These are phyloP conservation scores for Candida sakaeoensis DNA, from an alignment of 805 yeast genomes.

Conservation along the genomic window DNA sequence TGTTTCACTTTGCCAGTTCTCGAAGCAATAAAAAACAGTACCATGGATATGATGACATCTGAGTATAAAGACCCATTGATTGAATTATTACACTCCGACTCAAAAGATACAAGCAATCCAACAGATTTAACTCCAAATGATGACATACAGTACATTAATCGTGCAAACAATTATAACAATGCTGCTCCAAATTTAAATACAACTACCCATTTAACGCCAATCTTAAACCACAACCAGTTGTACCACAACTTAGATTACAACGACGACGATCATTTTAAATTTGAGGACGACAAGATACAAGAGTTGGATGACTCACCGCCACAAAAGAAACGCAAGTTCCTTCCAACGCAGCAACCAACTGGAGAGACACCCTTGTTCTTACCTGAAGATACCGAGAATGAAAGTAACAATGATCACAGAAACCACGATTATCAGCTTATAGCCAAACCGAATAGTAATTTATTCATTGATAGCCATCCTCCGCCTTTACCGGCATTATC, in stretches of 20 bases:
- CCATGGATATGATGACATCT: slow-evolving; percentile 3
- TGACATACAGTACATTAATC: slow-evolving; percentile 9
- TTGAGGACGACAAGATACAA: slow-evolving; percentile 3
- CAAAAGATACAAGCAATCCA: not conserved
- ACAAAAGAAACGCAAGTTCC: slow-evolving; percentile 1
- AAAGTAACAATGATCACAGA: slow-evolving; percentile 1
- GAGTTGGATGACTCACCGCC: slow-evolving; percentile 3
- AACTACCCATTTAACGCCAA: slow-evolving; percentile 7
- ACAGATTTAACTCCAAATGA: not conserved
- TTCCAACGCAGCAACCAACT: slow-evolving; percentile 6
- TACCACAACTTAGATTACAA: slow-evolving; percentile 1
- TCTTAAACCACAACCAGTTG: slow-evolving; percentile 5
- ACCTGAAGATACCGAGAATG: slow-evolving; percentile 3
- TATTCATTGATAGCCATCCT: not conserved
- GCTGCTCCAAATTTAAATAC: slow-evolving; percentile 1
- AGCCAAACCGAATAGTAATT: not conserved
- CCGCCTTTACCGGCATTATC: slow-evolving; percentile 30
- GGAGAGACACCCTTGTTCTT: slow-evolving; percentile 12
- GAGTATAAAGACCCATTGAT: slow-evolving; percentile 7
- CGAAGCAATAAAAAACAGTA: too few species aligned
- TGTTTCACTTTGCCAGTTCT: too few species aligned
- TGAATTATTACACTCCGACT: slow-evolving; percentile 4
- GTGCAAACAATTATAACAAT: not conserved
- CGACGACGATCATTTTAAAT: slow-evolving; percentile 1
- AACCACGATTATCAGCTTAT: slow-evolving; percentile 9